Evolutionary conservation across 495 filamentous ascomycete genomes (phyloP).

Genomic region (Lindgomyces ingoldianus): DNA sequence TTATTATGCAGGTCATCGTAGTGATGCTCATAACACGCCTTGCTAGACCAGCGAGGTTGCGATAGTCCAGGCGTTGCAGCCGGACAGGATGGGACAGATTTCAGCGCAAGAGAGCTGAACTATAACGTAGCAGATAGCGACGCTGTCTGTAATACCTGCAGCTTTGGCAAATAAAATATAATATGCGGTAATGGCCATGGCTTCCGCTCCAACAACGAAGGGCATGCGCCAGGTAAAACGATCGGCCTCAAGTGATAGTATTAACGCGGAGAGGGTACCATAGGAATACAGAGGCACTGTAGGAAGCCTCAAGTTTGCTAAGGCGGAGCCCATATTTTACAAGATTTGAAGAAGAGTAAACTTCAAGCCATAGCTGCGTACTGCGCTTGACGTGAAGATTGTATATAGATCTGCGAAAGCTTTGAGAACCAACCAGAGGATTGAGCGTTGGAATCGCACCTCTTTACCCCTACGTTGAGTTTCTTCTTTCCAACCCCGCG

Average conservation of each 20-base stretch:
- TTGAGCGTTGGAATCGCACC: background rate
- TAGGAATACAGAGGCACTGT: constrained; percentile 61
- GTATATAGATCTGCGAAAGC: background rate
- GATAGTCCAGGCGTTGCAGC: constrained; percentile 59
- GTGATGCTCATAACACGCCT: constrained; percentile 61
- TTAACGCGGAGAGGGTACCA: constrained; percentile 52
- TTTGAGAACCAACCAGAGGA: background rate
- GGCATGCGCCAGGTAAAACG: constrained; percentile 42
- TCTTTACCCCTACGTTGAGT: background rate
- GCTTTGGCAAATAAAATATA: constrained; percentile 49
- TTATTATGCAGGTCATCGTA: constrained; percentile 58
- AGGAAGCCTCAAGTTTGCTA: constrained; percentile 54
- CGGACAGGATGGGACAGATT: constrained; percentile 53
- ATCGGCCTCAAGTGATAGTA: constrained; percentile 53
- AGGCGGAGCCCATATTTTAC: constrained; percentile 57
- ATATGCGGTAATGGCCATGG: background rate
- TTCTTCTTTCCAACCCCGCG: background rate
- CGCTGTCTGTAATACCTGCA: background rate
- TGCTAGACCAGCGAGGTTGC: constrained; percentile 63
- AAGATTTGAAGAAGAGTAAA: constrained; percentile 60
- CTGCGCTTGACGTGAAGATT: constrained; percentile 54
- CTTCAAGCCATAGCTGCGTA: constrained; percentile 48
- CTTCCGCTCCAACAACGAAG: background rate
- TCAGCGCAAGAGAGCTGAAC: constrained; percentile 40
- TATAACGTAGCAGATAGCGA: constrained; percentile 52